Base-by-base conservation (phyloP, 768 basidiomycete genomes). In the Rhizopogon sp. region DNA sequence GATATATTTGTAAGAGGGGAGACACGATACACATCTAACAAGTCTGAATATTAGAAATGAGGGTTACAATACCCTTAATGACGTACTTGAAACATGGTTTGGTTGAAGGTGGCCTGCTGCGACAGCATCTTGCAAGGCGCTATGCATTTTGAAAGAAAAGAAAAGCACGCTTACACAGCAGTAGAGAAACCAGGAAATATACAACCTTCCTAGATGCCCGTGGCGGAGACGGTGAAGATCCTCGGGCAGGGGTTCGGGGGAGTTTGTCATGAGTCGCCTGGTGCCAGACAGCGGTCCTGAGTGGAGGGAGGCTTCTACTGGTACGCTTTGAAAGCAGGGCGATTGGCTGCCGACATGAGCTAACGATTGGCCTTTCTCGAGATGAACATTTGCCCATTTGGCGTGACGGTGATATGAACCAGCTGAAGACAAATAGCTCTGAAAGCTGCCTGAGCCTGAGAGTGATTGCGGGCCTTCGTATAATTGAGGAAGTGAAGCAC, bases 401-500 rank as follows among this genome's bases (percentile, higher is more conserved):
- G 33, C 46, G 14, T 47, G 46, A 47, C 78, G 79, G 53, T 78
- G 74, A 35, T 73, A 67, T 14, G 76, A 72, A 20, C 74, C 74
- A 10, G 71, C 65, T 17, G 66, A 67, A 14, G 77, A 80, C 35
- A 79, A 67, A 61, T 78, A 73, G 49, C 74, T 76, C 53, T 79
- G 77, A 55, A 78, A 71, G 56, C 74, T 78, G 44, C 74, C 73
- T 29, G 71, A 75, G 25, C 64, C 68, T 11, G 67, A 65, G 20
- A 47, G 33, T 14, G 20, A 4, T 47, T 47, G 17, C 5, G 33
- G 46, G 33, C 33, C 31, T 22, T 35, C 20, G 17, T 47, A 35
- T 14, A 33, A 7, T 20, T 47, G 46, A 20, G 46, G 33, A 14
- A 47, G 46, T 16, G 46, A 47, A 22, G 33, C 35, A 3, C 46